phyloP scores from a whole-genome alignment of 2,329 filamentous ascomycete genomes.

The Davidsoniella virescens region DNA sequence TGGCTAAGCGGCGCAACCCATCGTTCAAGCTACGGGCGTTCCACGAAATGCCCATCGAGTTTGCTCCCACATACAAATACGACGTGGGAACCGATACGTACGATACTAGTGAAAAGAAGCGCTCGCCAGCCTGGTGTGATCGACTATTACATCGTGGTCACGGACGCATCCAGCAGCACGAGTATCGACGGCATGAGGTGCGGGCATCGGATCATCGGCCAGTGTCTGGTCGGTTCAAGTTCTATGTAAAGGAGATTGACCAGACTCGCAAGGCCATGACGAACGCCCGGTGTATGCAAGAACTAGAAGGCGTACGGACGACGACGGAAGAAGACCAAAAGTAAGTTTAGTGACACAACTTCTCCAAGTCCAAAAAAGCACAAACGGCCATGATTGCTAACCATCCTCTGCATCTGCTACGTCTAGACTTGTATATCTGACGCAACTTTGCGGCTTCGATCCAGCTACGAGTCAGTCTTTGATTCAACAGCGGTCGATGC shows the following conservation, averaged over 20 bases:
- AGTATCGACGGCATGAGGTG: conserved; percentile 81
- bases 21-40: conserved; percentile 80
- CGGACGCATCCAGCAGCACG: conserved; percentile 68
- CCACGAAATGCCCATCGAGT: conserved; percentile 77
- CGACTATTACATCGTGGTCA: conserved; percentile 72
- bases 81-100: conserved; percentile 91
- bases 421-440: conserved; percentile 33
- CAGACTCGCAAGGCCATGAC: conserved; percentile 45
- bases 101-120: conserved; percentile 86
- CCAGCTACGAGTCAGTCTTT: conserved; percentile 31
- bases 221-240: conserved; percentile 69
- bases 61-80: conserved; percentile 96
- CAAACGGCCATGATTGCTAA: not conserved
- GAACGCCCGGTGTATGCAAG: conserved; percentile 58
- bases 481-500: conserved; percentile 22
- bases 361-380: too few species aligned
- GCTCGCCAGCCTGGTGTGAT: conserved; percentile 93
- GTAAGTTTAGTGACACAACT: conserved; percentile 35
- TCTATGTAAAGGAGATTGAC: conserved; percentile 71
- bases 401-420: not conserved
- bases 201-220: conserved; percentile 84
- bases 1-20: conserved; percentile 76
- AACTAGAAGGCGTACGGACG: conserved; percentile 56
- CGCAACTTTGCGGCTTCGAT: conserved; percentile 37
- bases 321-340: conserved; percentile 56